These are phyloP conservation scores for Hirsutella minnesotensis DNA, from an alignment of 2,329 filamentous ascomycete species.

Conservation along the genomic window DNA sequence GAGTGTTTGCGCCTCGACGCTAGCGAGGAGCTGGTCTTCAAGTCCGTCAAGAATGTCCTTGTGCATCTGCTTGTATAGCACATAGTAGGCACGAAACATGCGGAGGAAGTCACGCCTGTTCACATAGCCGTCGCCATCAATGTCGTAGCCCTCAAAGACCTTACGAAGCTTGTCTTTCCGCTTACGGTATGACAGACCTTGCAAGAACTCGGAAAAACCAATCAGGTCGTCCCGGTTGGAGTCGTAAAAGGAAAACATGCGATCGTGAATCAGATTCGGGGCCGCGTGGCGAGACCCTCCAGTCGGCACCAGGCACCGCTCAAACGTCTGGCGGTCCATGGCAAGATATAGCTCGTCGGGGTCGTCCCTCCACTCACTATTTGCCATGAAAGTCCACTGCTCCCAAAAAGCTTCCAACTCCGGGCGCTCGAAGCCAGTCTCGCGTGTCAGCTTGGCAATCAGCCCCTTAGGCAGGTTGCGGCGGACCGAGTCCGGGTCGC, in stretches of 20 bases:
- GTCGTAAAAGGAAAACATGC: constrained; percentile 96
- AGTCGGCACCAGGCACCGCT: constrained; percentile 79
- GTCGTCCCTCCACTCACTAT: constrained; percentile 71
- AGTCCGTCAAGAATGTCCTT: constrained; percentile 68
- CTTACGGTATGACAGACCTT: constrained; percentile 62
- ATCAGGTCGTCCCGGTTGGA: constrained; percentile 81
- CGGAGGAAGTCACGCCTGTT: constrained; percentile 78
- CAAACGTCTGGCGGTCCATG: constrained; percentile 88
- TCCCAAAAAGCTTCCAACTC: constrained; percentile 93
- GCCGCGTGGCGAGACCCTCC: constrained; percentile 65
- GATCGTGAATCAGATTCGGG: constrained; percentile 86
- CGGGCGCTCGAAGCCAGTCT: constrained; percentile 71
- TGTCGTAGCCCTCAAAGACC: constrained; percentile 82
- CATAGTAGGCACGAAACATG: constrained; percentile 87
- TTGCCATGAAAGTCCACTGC: constrained; percentile 91
- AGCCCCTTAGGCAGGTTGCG: constrained; percentile 55
- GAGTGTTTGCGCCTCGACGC: constrained; percentile 64
- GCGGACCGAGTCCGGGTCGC: constrained; percentile 63
- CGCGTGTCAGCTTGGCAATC: constrained; percentile 55
- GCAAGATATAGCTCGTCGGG: constrained; percentile 66
- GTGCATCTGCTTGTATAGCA: constrained; percentile 80
- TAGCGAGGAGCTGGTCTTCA: constrained; percentile 66
- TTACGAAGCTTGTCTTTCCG: constrained; percentile 57
- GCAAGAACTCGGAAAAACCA: constrained; percentile 82
- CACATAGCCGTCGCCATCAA: constrained; percentile 79